Base-by-base conservation (phyloP, 768 basidiomycete genomes). In the Boletus sp. region DNA sequence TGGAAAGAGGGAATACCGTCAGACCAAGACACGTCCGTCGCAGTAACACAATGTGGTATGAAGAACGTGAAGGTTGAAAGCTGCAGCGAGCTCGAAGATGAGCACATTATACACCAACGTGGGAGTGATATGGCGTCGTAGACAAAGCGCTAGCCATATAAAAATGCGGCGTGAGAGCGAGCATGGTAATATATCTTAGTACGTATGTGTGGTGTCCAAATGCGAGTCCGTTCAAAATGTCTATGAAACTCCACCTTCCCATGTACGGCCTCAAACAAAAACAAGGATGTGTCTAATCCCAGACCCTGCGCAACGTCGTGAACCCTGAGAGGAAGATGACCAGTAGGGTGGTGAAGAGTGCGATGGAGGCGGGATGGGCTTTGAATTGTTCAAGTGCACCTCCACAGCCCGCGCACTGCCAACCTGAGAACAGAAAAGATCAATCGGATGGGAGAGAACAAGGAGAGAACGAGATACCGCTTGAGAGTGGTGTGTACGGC, bases 401-500 rank as follows among this genome's bases (percentile, higher is more conserved):
- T 21, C 62, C 69, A 50, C 70, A 71, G 37, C 70, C 64, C 0
- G 50, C 49, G 17, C 70, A 71, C 13, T 47, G 47, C 71, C 71
- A 71, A 21, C 70, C 70, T 71, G 42, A 23, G 21, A 29, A 53
- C 2, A 39, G 7, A 25, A 23, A 30, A 7, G 19, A 39, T 56
- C 8, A 39, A 7, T 47, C 2, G 21, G 38, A 37, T 19, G 44
- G n/a, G 6, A 47, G 23, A 40, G 19, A 14, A 29, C 0, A 7
- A 37, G 13, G 37, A 11, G 14, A 55, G 21, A 14, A 51, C 11
- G 38, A 50, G 67, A 46, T 30, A 70, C 75, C 71, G 72, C 81
- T 75, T 11, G 73, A 55, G n/a, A 84, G 64, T 8, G 81, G 78
- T 5, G 80, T 83, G 63, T 85, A 84, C 6, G 72, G 13, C 56